Percentiles rank a stretch among this genome's conserved stretches.
Evolutionary conservation across 345 rosid genomes (phyloP).

Genomic region (Hibiscus tridactylites): DNA sequence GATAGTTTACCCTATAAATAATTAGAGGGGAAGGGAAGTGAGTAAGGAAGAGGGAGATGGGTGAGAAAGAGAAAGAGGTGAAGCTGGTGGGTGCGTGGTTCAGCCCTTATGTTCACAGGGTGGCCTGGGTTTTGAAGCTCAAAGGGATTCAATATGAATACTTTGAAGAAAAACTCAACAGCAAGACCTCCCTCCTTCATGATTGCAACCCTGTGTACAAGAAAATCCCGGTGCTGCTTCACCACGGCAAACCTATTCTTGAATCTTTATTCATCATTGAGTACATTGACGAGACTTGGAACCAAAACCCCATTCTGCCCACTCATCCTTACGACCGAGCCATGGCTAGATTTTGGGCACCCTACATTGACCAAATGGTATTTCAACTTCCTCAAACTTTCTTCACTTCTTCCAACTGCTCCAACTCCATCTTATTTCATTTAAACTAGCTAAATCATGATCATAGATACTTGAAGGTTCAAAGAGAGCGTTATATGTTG

Average conservation of each 20-base stretch:
- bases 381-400: neutral
- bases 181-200: neutral
- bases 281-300: neutral
- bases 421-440: no score
- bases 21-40: no score
- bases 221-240: neutral
- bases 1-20: no score
- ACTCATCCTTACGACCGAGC: neutral
- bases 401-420: no score
- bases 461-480: neutral
- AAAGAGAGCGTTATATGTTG: neutral
- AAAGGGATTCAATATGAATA: neutral
- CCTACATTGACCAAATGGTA: neutral
- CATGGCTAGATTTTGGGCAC: neutral
- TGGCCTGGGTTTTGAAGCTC: neutral
- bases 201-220: neutral
- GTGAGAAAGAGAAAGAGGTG: neutral
- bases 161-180: neutral
- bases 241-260: neutral
- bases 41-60: neutral
- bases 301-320: neutral
- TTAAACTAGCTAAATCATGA: no score
- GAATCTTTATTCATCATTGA: constrained; percentile 1
- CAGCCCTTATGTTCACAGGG: neutral
- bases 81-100: neutral